Conservation (phyloP, 805 yeast genomes). For the Kurtzmaniella fragi region DNA sequence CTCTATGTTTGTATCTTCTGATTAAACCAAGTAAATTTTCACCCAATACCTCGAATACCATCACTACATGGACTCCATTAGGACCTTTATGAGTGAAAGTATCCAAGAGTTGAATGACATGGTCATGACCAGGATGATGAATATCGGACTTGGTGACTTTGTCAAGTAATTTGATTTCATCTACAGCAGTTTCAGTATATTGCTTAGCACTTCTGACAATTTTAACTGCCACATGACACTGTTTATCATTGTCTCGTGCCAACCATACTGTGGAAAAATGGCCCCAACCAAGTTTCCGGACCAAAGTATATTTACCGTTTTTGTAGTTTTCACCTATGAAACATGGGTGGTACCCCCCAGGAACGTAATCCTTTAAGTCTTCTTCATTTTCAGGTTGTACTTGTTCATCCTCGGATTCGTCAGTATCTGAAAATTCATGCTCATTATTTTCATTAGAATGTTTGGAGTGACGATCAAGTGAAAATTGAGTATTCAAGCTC, state of each 20-base stretch:
- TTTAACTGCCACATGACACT: conserved; percentile 86
- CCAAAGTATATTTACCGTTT: conserved; percentile 68
- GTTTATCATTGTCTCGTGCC: conserved; percentile 54
- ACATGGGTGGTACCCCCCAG: conserved; percentile 97
- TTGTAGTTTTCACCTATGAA: conserved; percentile 81
- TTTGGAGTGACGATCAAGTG: no score
- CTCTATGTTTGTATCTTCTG: conserved; percentile 69
- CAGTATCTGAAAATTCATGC: conserved; percentile 1
- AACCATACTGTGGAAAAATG: conserved; percentile 96
- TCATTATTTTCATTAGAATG: no score
- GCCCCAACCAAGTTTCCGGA: conserved; percentile 97
- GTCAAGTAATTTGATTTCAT: conserved; percentile 79
- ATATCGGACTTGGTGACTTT: conserved; percentile 58
- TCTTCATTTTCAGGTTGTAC: conserved; percentile 65
- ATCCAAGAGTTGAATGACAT: conserved; percentile 77
- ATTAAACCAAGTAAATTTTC: conserved; percentile 86
- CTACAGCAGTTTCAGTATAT: conserved; percentile 90
- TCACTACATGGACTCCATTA: conserved; percentile 88
- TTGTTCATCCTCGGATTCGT: conserved; percentile 18
- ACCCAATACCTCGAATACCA: conserved; percentile 97
- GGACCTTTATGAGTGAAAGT: conserved; percentile 83
- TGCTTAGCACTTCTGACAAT: conserved; percentile 87
- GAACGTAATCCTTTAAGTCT: conserved; percentile 74
- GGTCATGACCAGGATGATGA: conserved; percentile 74
- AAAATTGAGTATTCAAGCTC: no score